Conservation (phyloP, 208 protist species). For the Acanthamoeba polyphaga region DNA sequence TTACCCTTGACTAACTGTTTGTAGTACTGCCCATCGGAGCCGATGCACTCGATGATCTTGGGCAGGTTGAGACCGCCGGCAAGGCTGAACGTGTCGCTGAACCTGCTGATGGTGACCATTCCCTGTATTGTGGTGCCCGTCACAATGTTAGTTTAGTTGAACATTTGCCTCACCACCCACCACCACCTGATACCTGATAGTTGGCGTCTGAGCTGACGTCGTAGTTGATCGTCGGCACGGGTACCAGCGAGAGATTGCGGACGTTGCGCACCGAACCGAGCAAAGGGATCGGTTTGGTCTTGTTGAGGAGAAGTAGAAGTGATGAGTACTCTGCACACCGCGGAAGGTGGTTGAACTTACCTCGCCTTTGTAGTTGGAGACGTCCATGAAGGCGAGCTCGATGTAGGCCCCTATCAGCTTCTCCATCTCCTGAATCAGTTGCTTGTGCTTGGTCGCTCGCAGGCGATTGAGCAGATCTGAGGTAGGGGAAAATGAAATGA, state of each 20-base stretch:
- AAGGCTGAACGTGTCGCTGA: slow-evolving; percentile 89
- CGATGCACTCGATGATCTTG: slow-evolving; percentile 93
- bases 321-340: not conserved
- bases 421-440: slow-evolving; percentile 74
- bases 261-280: slow-evolving; percentile 41
- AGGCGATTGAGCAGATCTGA: slow-evolving; percentile 64
- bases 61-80: slow-evolving; percentile 97
- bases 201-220: slow-evolving; percentile 47
- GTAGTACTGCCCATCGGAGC: slow-evolving; percentile 92
- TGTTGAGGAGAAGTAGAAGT: not conserved
- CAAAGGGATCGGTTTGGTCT: slow-evolving; percentile 29
- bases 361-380: slow-evolving; percentile 49
- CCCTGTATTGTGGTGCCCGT: not conserved
- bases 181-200: slow-evolving; percentile 48
- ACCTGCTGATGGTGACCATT: slow-evolving; percentile 77
- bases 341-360: not conserved
- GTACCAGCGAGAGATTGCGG: slow-evolving; percentile 2
- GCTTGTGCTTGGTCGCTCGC: slow-evolving; percentile 30
- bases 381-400: slow-evolving; percentile 73
- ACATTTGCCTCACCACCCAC: too few relatives aligned
- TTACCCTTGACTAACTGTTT: slow-evolving; percentile 90
- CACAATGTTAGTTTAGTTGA: too few relatives aligned
- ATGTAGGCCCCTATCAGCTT: slow-evolving; percentile 75
- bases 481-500: not conserved
- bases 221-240: slow-evolving; percentile 47